Evolutionary conservation across 1,284 basidiomycete species (phyloP), one percentile per base, ranked within the genome.

Genomic region (Cryptococcus sp.): DNA sequence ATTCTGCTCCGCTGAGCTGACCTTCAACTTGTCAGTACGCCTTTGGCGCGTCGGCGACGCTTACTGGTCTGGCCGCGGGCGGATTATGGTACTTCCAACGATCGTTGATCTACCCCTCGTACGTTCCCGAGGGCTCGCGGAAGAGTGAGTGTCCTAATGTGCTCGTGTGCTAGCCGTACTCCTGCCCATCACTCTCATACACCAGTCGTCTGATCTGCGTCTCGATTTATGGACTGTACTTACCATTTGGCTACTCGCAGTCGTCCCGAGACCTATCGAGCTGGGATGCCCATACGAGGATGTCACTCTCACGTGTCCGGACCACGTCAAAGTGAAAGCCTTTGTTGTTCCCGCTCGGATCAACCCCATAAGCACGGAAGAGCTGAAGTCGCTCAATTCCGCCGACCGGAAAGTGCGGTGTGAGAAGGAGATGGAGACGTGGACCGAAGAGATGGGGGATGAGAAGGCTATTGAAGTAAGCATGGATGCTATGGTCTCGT

Each of bases 101-200:
- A 72, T 88, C 85, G 63, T 82, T 95, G 53, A 93, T 95, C 72
- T 95, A 95, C 73, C 93, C 92, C 0, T 87, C 90, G 25, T 86
- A 88, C n/a, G 88, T 89, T 67, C 91, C 91, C 13, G 83, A 86
- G 22, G 91, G 90, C 4, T 91, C 91, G n/a, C 81, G 91, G 39
- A 86, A 81, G 67, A 83, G 90, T 90, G 57, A 56, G 80, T 71
- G 13, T 25, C 3, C 25, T 25, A 3, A 6, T 25, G 25, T 25
- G 16, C 41, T 19, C 3, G 19, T 16, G 11, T 19, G 15, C 47
- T 6, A 22, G 15, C 20, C 15, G 4, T 35, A 20, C 22, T 13
- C 42, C 19, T 38, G 25, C 25, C 25, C 35, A 31, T 42, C 23
- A 15, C 17, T 42, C 41, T 19, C n/a, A 25, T 48, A 22, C 41